These are phyloP conservation scores for Lagerstroemia speciosa DNA, from an alignment of 345 rosid genomes.

Conservation along the genomic window DNA sequence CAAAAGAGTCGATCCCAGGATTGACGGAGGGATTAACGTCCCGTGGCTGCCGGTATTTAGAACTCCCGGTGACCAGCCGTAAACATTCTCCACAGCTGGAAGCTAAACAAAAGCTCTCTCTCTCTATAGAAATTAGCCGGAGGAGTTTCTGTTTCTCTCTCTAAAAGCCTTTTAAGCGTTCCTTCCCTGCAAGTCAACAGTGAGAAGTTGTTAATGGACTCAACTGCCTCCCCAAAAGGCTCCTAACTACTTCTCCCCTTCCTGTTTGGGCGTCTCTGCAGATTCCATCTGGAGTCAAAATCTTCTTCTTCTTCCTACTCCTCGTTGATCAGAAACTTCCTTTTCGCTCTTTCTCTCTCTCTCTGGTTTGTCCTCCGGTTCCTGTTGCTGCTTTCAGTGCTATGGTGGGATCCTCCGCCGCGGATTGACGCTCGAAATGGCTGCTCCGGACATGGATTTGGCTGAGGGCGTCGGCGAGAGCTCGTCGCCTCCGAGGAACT, in stretches of 20 bases:
- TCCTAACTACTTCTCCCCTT: background rate
- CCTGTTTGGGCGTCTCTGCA: slow-evolving; percentile 19
- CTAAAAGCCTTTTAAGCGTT: background rate
- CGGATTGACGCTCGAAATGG: background rate
- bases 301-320: slow-evolving; percentile 17
- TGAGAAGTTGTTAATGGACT: background rate
- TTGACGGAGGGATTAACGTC: too few species aligned
- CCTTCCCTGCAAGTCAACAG: background rate
- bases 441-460: slow-evolving; percentile 45
- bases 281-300: slow-evolving; percentile 49
- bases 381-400: background rate
- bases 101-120: background rate
- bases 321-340: slow-evolving; percentile 10
- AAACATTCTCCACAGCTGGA: background rate
- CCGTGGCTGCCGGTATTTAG: too few species aligned
- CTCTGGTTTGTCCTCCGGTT: slow-evolving; percentile 9
- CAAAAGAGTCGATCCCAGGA: background rate
- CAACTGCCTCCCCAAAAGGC: background rate
- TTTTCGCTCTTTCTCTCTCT: slow-evolving; percentile 2
- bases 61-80: background rate
- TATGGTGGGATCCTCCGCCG: background rate
- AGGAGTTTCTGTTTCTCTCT: background rate
- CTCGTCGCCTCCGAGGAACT: slow-evolving; percentile 65
- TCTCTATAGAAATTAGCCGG: background rate
- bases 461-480: slow-evolving; percentile 72